Evolutionary conservation across 1,139 yeast genomes (phyloP).

Genomic region (Dujonia santamariae): DNA sequence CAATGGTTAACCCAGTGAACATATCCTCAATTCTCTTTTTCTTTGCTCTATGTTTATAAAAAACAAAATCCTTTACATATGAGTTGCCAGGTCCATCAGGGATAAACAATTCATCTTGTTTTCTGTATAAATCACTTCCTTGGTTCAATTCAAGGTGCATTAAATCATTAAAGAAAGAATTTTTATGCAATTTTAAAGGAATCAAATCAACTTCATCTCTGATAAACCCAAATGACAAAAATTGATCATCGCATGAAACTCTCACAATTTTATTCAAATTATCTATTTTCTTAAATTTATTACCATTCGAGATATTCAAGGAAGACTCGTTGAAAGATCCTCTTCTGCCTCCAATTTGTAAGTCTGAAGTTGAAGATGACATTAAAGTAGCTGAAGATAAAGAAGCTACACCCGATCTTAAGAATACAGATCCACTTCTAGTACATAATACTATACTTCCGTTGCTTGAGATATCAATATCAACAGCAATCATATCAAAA

Average conservation of each 20-base stretch:
- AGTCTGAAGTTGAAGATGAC: neutral
- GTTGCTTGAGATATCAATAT: slow-evolving; percentile 65
- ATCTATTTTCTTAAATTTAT: slow-evolving; percentile 56
- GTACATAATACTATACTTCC: slow-evolving; percentile 72
- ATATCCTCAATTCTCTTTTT: neutral
- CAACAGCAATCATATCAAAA: slow-evolving; percentile 48
- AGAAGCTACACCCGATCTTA: slow-evolving; percentile 13
- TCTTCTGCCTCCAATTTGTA: slow-evolving; percentile 16
- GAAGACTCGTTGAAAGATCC: slow-evolving; percentile 29
- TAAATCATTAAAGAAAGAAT: slow-evolving; percentile 47
- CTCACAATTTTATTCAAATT: slow-evolving; percentile 50
- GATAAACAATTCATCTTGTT: slow-evolving; percentile 34
- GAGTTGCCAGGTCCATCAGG: slow-evolving; percentile 17
- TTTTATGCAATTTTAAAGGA: slow-evolving; percentile 46
- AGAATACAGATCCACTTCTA: slow-evolving; percentile 60
- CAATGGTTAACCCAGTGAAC: neutral
- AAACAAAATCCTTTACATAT: slow-evolving; percentile 25
- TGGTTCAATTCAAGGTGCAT: slow-evolving; percentile 46
- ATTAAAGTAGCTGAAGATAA: neutral
- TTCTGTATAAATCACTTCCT: slow-evolving; percentile 22
- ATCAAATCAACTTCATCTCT: slow-evolving; percentile 59
- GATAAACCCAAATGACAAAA: slow-evolving; percentile 66
- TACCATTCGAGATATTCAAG: slow-evolving; percentile 26
- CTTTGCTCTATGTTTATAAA: slow-evolving; percentile 17
- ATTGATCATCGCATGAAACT: slow-evolving; percentile 66